Conservation (phyloP, 352 stramenopile species). For the Phytophthora pluvialis region DNA sequence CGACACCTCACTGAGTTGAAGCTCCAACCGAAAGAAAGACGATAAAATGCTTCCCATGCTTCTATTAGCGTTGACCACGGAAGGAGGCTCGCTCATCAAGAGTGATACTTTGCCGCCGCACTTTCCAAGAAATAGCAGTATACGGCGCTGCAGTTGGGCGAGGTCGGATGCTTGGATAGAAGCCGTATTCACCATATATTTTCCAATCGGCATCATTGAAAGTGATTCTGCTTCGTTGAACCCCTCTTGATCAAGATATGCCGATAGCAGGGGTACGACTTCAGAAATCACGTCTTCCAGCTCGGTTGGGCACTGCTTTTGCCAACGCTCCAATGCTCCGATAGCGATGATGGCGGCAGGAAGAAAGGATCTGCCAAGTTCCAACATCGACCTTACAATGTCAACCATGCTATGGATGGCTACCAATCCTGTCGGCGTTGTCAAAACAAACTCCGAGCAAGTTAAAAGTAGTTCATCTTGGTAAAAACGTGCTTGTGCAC, state of each 20-base stretch:
- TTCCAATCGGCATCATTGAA: constrained; percentile 15
- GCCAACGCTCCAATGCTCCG: constrained; percentile 64
- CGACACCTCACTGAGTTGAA: constrained; percentile 52
- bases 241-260: constrained; percentile 61
- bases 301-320: constrained; percentile 28
- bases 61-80: constrained; percentile 8
- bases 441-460: constrained; percentile 63
- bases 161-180: constrained; percentile 36
- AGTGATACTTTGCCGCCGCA: constrained; percentile 52
- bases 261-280: constrained; percentile 52
- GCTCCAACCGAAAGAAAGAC: constrained; percentile 44
- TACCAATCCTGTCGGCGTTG: constrained; percentile 52
- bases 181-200: constrained; percentile 11
- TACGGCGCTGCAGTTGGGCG: constrained; percentile 58
- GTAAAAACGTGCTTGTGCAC: constrained; percentile 68
- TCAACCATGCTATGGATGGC: constrained; percentile 33
- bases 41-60: constrained; percentile 32
- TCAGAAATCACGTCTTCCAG: constrained; percentile 46
- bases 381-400: constrained; percentile 56
- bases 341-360: constrained; percentile 66
- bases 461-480: constrained; percentile 80
- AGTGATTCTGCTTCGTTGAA: constrained; percentile 12
- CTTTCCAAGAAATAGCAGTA: constrained; percentile 68
- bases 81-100: constrained; percentile 49
- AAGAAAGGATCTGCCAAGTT: constrained; percentile 69